Percentiles rank a stretch among this genome's conserved stretches.
Conservation (phyloP, 208 protist species). For the Trypanosoma lewisi region DNA sequence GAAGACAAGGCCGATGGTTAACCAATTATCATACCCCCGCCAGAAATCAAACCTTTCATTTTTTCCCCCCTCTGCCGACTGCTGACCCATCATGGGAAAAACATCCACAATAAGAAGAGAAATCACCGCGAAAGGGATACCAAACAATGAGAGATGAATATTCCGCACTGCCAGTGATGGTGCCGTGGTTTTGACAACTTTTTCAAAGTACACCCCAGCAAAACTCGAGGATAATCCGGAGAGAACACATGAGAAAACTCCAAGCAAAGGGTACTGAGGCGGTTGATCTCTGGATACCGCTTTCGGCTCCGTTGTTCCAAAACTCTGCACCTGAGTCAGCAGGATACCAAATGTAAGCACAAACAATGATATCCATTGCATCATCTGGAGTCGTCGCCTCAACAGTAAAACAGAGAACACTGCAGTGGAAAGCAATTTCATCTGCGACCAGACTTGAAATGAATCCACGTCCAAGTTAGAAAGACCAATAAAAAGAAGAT, state of each 20-base stretch:
- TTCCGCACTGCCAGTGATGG: constrained; percentile 74
- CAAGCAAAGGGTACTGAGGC: constrained; percentile 31
- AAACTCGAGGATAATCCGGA: constrained; percentile 75
- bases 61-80: constrained; percentile 17
- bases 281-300: not conserved
- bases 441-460: constrained; percentile 83
- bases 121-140: constrained; percentile 53
- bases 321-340: constrained; percentile 37
- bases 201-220: constrained; percentile 85
- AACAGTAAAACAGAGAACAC: constrained; percentile 74
- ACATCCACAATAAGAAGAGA: constrained; percentile 70
- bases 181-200: constrained; percentile 69
- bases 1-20: constrained; percentile 62
- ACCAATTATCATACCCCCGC: constrained; percentile 47
- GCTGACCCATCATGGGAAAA: constrained; percentile 41
- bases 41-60: constrained; percentile 57
- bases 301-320: not conserved
- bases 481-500: constrained; percentile 67
- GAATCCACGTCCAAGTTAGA: constrained; percentile 65
- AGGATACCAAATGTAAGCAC: constrained; percentile 63
- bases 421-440: constrained; percentile 66
- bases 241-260: constrained; percentile 51
- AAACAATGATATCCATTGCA: constrained; percentile 70
- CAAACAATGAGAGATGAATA: constrained; percentile 80
- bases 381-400: constrained; percentile 37